Base-by-base conservation (phyloP, 2,329 filamentous ascomycete species). In the Fusarium guadeloupense region DNA sequence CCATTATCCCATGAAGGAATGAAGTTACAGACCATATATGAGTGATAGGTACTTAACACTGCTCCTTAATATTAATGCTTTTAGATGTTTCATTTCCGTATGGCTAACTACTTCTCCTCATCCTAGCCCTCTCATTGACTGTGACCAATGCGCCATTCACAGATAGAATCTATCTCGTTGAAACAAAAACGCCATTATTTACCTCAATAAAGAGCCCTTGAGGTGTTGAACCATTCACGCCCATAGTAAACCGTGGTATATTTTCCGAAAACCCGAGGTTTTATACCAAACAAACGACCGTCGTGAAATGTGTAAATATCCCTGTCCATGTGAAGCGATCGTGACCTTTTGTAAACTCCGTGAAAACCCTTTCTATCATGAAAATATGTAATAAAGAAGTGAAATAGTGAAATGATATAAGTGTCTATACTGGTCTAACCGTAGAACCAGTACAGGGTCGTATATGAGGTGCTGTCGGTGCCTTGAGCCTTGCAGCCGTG, bases 401-500 rank as follows among this genome's bases (percentile, higher is more conserved):
- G 46, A 56, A 28, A 33, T 38, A 17, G 12, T 44, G 41, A 40
- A 33, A 28, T 31, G 16, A 40, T 9, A 5, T 10, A 33, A 14
- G 21, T 5, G 2, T 14, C 6, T 12, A 4, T 1, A 9, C 28
- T 21, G 17, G 25, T 38, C 70, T 72, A 77, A 17, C 73, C 78
- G 66, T 79, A 87, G 69, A 86, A 80, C 83, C 84, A 87, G 75
- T 87, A 87, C 63, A 77, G 79, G n/a, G 84, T 77, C 1, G 83
- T 68, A 70, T 87, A 87, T 4, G 80, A 78, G 21, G 85, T 80
- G 71, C 83, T 86, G 67, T 82, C 78, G 16, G 68, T 57, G 35
- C 78, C 76, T n/a, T 74, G 74, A 2, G 72, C 73, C 38, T 60
- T 59, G 70, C 84, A 87, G 5, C 75, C 66, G 66, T 80, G 71